These are phyloP conservation scores for Arachnopeziza araneosa DNA, from an alignment of 2,329 filamentous ascomycete genomes.

Conservation along the genomic window DNA sequence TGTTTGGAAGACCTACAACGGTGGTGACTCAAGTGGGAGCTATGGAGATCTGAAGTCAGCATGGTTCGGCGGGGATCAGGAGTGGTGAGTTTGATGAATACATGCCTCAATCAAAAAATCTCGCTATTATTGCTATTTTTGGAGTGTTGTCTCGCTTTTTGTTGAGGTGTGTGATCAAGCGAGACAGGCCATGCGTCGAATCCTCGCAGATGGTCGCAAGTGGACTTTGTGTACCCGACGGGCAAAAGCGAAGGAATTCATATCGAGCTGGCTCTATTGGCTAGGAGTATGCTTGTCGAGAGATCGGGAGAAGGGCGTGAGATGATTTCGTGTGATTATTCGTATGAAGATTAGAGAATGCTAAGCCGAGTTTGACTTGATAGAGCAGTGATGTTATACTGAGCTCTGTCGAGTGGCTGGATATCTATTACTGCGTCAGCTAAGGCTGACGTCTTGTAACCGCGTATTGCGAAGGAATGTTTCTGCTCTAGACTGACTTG, in stretches of 20 bases:
- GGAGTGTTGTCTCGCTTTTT: constrained; percentile 3
- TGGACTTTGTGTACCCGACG: constrained; percentile 5
- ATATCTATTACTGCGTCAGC: neutral
- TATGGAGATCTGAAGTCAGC: constrained; percentile 1
- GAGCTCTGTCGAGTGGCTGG: constrained; percentile 6
- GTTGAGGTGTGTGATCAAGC: constrained; percentile 1
- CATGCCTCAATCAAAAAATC: neutral
- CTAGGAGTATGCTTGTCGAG: neutral
- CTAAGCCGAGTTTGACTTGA: constrained; percentile 2
- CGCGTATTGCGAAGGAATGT: neutral
- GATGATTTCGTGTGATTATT: constrained; percentile 3
- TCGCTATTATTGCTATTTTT: constrained; percentile 1
- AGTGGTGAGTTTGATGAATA: constrained; percentile 5
- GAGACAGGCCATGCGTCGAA: constrained; percentile 2
- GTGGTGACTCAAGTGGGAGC: constrained; percentile 1
- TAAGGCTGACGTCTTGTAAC: neutral
- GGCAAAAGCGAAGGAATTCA: neutral
- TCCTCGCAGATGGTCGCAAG: constrained; percentile 1
- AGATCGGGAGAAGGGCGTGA: constrained; percentile 3
- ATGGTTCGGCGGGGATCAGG: constrained; percentile 2
- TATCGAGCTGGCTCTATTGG: constrained; percentile 2
- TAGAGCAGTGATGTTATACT: constrained; percentile 7
- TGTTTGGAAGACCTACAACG: neutral
- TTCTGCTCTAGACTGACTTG: constrained; percentile 8
- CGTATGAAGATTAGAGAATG: constrained; percentile 5